A percentile compares a stretch with the other conserved stretches of the same genome.
These are phyloP conservation scores for Rhexocercosporidium sp. DNA, from an alignment of 2,329 filamentous ascomycete species.

Conservation along the genomic window DNA sequence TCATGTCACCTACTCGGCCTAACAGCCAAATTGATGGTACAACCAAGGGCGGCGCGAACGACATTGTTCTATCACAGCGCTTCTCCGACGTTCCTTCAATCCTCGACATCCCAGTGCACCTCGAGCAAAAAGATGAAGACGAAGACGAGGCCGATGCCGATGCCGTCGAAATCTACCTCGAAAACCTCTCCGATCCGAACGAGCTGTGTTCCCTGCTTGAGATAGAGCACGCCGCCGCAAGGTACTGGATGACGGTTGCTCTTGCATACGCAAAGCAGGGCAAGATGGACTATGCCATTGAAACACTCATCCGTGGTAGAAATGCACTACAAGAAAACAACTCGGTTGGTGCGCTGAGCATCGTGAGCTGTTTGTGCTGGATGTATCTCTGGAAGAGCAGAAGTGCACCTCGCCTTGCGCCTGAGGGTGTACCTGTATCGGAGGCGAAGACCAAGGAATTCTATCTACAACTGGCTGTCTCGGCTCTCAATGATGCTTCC, in stretches of 20 bases:
- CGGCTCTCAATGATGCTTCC: constrained; percentile 92
- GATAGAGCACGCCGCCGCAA: constrained; percentile 88
- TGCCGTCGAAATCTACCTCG: constrained; percentile 89
- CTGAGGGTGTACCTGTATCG: constrained; percentile 67
- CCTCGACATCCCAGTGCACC: constrained; percentile 67
- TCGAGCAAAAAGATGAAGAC: neutral
- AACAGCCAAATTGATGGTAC: neutral
- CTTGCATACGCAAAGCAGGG: constrained; percentile 95
- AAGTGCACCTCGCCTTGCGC: constrained; percentile 67
- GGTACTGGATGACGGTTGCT: constrained; percentile 96
- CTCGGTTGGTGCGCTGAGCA: constrained; percentile 68
- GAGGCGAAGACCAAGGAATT: constrained; percentile 91
- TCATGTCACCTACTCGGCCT: neutral
- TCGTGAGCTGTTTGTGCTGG: constrained; percentile 73
- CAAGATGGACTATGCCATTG: constrained; percentile 84
- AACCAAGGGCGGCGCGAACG: neutral
- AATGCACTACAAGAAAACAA: constrained; percentile 60
- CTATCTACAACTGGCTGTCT: constrained; percentile 89
- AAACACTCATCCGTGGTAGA: constrained; percentile 71
- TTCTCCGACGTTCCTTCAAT: constrained; percentile 69
- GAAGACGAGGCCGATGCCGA: constrained; percentile 67
- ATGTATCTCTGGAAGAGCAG: constrained; percentile 73
- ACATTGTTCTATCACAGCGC: constrained; percentile 43
- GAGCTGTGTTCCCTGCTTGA: constrained; percentile 95
- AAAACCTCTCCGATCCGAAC: constrained; percentile 87